phyloP scores from a whole-genome alignment of 495 filamentous ascomycete species.

The Podospora pseudopauciseta region DNA sequence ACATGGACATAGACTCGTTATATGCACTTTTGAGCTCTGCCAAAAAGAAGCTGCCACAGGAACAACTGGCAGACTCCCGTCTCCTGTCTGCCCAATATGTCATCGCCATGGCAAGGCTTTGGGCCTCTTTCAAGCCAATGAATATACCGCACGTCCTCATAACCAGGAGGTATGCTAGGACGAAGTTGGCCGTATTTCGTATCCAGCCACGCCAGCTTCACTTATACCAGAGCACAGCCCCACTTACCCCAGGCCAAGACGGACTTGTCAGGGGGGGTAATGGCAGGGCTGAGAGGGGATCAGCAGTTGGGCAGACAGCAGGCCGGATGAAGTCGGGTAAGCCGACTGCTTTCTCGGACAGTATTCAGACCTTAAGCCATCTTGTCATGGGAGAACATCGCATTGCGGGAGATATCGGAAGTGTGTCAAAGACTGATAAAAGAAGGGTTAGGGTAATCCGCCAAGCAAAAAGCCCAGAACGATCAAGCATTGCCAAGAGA shows the following conservation, averaged over 20 bases:
- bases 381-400: not conserved
- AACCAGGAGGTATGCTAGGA: not conserved
- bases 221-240: not conserved
- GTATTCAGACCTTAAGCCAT: not conserved
- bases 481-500: not conserved
- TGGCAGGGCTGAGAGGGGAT: not conserved
- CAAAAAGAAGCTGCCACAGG: not conserved
- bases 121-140: not conserved
- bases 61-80: not conserved
- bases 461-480: not conserved
- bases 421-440: not conserved
- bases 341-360: not conserved
- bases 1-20: no score
- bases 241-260: not conserved
- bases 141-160: not conserved
- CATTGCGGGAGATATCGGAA: not conserved
- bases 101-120: not conserved
- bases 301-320: not conserved
- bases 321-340: not conserved
- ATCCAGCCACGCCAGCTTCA: not conserved
- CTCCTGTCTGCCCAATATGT: not conserved
- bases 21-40: not conserved
- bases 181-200: not conserved
- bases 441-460: not conserved
- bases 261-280: not conserved